These are phyloP conservation scores for Shiraia bambusicola DNA, from an alignment of 2,329 filamentous ascomycete species.

Conservation along the genomic window DNA sequence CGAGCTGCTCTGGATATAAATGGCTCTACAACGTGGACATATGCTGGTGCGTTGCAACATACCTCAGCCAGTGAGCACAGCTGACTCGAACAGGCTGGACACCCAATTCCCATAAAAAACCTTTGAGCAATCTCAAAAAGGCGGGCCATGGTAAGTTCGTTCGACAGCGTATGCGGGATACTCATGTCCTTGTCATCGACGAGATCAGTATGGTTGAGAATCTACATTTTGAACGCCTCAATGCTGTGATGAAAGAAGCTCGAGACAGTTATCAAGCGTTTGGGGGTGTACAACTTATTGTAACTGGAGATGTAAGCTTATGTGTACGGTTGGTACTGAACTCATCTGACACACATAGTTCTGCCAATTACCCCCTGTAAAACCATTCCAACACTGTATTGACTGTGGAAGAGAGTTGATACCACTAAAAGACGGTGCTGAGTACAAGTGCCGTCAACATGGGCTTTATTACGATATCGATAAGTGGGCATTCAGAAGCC, in stretches of 20 bases:
- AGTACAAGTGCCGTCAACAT: conserved; percentile 31
- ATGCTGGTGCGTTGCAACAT: conserved; percentile 36
- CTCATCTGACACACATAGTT: conserved; percentile 17
- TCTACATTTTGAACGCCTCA: conserved; percentile 53
- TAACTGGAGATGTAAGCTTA: conserved; percentile 54
- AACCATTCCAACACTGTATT: conserved; percentile 57
- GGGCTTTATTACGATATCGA: conserved; percentile 50
- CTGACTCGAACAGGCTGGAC: conserved; percentile 49
- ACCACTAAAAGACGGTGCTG: conserved; percentile 16
- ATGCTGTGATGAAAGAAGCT: conserved; percentile 50
- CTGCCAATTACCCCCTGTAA: conserved; percentile 56
- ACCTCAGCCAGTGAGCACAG: no score
- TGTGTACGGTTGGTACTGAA: conserved; percentile 25
- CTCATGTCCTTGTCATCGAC: conserved; percentile 63
- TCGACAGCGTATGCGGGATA: conserved; percentile 44
- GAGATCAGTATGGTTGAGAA: conserved; percentile 68
- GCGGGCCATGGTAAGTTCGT: conserved; percentile 39
- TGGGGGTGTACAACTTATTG: conserved; percentile 57
- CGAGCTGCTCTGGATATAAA: conserved; percentile 59
- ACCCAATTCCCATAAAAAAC: conserved; percentile 48
- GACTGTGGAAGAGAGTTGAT: conserved; percentile 47
- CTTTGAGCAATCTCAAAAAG: conserved; percentile 40
- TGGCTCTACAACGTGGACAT: conserved; percentile 59
- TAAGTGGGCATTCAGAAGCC: conserved; percentile 63
- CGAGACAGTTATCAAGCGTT: conserved; percentile 34